Percentiles rank a stretch among this genome's conserved stretches.
Evolutionary conservation across 495 filamentous ascomycete genomes (phyloP).

Genomic region (Penicillium fimorum): DNA sequence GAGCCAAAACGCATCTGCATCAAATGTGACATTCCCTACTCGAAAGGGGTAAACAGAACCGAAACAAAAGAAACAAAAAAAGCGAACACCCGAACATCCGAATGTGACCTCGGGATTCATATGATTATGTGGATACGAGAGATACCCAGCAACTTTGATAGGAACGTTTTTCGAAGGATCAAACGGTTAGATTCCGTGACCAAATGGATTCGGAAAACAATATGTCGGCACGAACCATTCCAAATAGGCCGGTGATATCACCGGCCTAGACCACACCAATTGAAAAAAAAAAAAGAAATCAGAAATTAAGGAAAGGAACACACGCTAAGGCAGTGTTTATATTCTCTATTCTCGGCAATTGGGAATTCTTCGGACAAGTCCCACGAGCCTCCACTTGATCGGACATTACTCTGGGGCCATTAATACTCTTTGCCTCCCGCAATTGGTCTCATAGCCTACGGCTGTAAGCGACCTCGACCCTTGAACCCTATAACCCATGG

Average conservation of each 20-base stretch:
- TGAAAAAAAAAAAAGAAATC: neutral
- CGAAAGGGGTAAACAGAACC: neutral
- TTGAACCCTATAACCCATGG: slow-evolving; percentile 20
- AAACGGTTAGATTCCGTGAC: neutral
- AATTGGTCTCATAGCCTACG: slow-evolving; percentile 19
- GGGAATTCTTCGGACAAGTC: slow-evolving; percentile 6
- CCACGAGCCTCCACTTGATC: slow-evolving; percentile 32
- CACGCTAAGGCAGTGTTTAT: slow-evolving; percentile 6
- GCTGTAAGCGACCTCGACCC: slow-evolving; percentile 25
- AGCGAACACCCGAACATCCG: neutral
- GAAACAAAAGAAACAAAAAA: neutral
- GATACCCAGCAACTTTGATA: slow-evolving; percentile 3
- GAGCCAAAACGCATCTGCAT: neutral
- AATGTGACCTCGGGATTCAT: neutral
- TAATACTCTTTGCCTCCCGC: neutral
- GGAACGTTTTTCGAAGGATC: slow-evolving; percentile 5
- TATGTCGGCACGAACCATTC: slow-evolving; percentile 6
- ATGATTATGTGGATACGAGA: neutral
- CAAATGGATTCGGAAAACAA: neutral
- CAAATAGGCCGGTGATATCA: slow-evolving; percentile 3
- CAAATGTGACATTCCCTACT: neutral
- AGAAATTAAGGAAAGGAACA: neutral
- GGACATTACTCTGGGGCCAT: slow-evolving; percentile 20
- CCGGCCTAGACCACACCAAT: slow-evolving; percentile 6
- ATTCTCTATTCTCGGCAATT: slow-evolving; percentile 8